A percentile compares a stretch with the other conserved stretches of the same genome.
Conservation (phyloP, 768 basidiomycete genomes). For the Boletus patriciae region DNA sequence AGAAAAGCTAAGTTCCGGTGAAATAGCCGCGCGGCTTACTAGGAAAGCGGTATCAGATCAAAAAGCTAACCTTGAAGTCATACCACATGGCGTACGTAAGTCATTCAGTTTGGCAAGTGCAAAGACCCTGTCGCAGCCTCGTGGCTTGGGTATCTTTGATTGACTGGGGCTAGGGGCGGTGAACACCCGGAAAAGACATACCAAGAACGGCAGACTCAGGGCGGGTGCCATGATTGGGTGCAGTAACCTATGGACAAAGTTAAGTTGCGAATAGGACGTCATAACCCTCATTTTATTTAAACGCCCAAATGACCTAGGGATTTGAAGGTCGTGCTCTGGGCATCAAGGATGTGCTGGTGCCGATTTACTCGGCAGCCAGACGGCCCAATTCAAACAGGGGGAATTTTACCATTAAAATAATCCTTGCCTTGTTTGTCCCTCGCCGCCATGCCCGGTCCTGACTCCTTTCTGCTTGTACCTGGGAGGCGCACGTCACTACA, state of each 20-base stretch:
- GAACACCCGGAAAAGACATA: conserved; percentile 19
- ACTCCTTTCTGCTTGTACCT: conserved; percentile 1
- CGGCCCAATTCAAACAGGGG: not conserved
- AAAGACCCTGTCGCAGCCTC: conserved; percentile 24
- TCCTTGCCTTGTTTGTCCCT: conserved; percentile 2
- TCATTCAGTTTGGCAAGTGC: conserved; percentile 11
- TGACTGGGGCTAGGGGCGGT: not conserved
- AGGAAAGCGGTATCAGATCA: conserved; percentile 11
- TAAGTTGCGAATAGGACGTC: conserved; percentile 30
- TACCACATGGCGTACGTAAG: conserved; percentile 24
- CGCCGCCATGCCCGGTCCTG: conserved; percentile 6
- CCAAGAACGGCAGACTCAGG: conserved; percentile 14
- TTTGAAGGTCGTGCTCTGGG: not conserved
- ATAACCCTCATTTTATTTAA: conserved; percentile 27
- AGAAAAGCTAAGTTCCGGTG: conserved; percentile 12
- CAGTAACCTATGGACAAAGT: conserved; percentile 21
- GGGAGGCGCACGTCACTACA: conserved; percentile 13
- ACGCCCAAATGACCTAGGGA: conserved; percentile 9
- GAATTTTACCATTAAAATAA: conserved; percentile 2
- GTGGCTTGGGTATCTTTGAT: conserved; percentile 9
- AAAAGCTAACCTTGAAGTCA: conserved; percentile 32
- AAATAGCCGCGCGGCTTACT: conserved; percentile 16
- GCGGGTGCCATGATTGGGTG: conserved; percentile 2
- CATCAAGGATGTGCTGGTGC: conserved; percentile 4
- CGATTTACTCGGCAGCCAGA: conserved; percentile 13